Evolutionary conservation across 1,139 yeast genomes (phyloP).

Genomic region (Candida sp.): DNA sequence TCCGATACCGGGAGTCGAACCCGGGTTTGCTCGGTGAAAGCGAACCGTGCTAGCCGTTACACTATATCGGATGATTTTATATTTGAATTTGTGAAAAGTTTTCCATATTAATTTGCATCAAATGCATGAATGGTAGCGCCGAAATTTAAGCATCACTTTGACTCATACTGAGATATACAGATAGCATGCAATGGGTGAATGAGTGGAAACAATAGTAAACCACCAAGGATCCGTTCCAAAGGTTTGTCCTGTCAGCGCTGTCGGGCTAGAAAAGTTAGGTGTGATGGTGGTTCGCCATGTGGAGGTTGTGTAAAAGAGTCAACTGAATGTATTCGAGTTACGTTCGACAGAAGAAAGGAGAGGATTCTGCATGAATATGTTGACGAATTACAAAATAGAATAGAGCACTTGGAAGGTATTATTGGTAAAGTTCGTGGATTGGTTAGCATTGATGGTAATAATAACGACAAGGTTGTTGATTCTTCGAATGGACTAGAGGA

Average conservation of each 20-base stretch:
- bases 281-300: conserved; percentile 16
- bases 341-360: conserved; percentile 2
- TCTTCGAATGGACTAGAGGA: neutral
- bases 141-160: neutral
- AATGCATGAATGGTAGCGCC: neutral
- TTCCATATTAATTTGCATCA: too few relatives aligned
- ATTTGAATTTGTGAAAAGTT: too few relatives aligned
- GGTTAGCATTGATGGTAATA: neutral
- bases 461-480: neutral
- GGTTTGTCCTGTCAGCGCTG: conserved; percentile 11
- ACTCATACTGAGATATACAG: neutral
- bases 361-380: conserved; percentile 3
- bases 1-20: conserved; percentile 84
- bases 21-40: conserved; percentile 83
- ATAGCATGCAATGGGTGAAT: neutral
- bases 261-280: conserved; percentile 11
- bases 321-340: conserved; percentile 7
- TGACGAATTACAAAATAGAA: conserved; percentile 1
- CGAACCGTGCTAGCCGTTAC: conserved; percentile 83
- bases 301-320: conserved; percentile 8
- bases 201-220: neutral
- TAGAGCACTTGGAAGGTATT: neutral
- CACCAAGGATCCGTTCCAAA: neutral
- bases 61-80: conserved; percentile 55
- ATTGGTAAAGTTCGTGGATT: neutral